Conservation (phyloP, 2,329 filamentous ascomycete genomes). For the Trichoderma arundinaceum region DNA sequence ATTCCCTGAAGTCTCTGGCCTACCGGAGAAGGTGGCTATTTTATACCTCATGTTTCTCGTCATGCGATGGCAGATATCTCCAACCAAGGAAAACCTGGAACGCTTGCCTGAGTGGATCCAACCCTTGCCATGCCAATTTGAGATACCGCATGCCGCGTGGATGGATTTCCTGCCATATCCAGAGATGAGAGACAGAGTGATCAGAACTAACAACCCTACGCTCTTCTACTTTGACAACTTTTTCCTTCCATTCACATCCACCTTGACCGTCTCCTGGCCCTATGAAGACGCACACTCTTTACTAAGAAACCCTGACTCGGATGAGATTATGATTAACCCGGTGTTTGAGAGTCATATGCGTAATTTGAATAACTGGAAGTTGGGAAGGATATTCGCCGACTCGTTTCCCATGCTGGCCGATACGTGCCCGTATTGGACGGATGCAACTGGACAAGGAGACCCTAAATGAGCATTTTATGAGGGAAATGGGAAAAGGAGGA, state of each 20-base stretch:
- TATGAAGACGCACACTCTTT: slow-evolving; percentile 77
- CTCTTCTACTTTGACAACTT: slow-evolving; percentile 77
- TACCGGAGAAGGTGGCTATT: slow-evolving; percentile 82
- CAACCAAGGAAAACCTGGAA: slow-evolving; percentile 79
- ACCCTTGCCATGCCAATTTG: slow-evolving; percentile 70
- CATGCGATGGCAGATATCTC: slow-evolving; percentile 84
- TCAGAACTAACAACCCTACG: slow-evolving; percentile 53
- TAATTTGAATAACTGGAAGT: slow-evolving; percentile 78
- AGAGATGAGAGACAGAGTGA: slow-evolving; percentile 71
- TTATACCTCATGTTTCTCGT: slow-evolving; percentile 86
- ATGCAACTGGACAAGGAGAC: background rate
- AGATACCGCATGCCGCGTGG: slow-evolving; percentile 76
- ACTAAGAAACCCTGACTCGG: slow-evolving; percentile 60
- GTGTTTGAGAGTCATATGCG: slow-evolving; percentile 83
- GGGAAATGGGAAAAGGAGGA: background rate
- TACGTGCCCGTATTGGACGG: slow-evolving; percentile 12
- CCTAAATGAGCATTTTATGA: background rate
- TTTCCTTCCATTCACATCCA: slow-evolving; percentile 81
- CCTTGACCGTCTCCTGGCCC: slow-evolving; percentile 81
- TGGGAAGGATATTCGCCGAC: slow-evolving; percentile 71
- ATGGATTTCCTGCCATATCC: slow-evolving; percentile 84
- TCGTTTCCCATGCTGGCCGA: slow-evolving; percentile 60
- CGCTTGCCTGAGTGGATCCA: slow-evolving; percentile 75
- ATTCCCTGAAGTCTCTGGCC: slow-evolving; percentile 78
- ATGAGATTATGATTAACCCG: slow-evolving; percentile 80